Evolutionary conservation across 331 rosid species (phyloP), one percentile per base, ranked within the genome.

Genomic region (Saraca asoca): DNA sequence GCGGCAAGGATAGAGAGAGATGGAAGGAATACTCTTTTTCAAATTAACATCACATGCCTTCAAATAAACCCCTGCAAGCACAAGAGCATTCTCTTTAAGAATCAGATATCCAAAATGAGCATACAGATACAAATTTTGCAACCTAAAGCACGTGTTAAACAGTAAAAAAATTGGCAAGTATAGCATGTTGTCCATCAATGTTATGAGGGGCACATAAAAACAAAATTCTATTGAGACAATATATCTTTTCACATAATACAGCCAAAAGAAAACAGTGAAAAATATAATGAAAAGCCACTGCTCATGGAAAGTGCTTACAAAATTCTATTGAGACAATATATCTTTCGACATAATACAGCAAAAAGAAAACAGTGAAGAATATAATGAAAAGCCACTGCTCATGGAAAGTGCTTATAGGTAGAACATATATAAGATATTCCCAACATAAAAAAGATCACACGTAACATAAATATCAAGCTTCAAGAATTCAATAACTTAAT

Each of bases 41-140:
- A 76, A 58, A 76, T 53, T 58, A 75, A 75, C 41, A 68, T 76
- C 66, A 56, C 81, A 78, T 65, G 77, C 82, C 82, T 82, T 89
- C 67, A 93, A 68, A 75, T 79, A 88, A 71, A 93, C 90, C 96
- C 96, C 98, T 93, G 75, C 80, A 83, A 35, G 62, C 66, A 83
- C 24, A 34, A 68, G 39, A 76, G 37, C 69, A 69, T 69, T 75
- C 45, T 41, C 76, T 63, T 59, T 57, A 55, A 65, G 62, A 62
- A 76, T 75, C 31, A 59, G 57, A 31, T 42, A 46, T 41, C 12
- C 51, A 75, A 62, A 55, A 14, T 44, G 12, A 55, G 50, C 58
- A 52, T 69, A 74, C 49, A 51, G 51, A 29, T 41, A 29, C 35
- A 43, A 62, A 7, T 63, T 61, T 61, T 38, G 57, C 78, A 53